Base-by-base conservation (phyloP, 2,329 filamentous ascomycete species). In the Domatiomyces globalis region DNA sequence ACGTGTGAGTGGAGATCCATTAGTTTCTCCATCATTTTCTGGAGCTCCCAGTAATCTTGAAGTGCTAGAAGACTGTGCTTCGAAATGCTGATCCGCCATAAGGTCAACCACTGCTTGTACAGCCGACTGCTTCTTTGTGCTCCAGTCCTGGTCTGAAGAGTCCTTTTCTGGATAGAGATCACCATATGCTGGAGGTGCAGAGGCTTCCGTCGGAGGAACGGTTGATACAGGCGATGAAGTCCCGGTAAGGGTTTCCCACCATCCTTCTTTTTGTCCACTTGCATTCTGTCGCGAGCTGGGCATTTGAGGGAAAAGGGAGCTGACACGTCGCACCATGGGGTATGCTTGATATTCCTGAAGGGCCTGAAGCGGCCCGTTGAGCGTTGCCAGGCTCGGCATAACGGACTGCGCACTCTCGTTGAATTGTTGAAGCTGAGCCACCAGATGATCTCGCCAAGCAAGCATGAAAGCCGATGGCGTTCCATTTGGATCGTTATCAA, bases 291-390 rank as follows among this genome's bases (percentile, higher is more conserved):
- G 71, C 33, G 70, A 65, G 20, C 68, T 69, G 49, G 71, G 70
- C 61, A 81, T 78, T 56, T 81, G 77, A n/a, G 84, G 83, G 59
- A 88, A 81, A 33, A 87, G 68, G 46, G 83, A 82, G 53, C 80
- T 84, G 58, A 88, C 82, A 49, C 83, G 78, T 56, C 83, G 80
- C 69, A 85, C 79, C 66, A 85, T 80, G 2, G 79, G 79, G 63
- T 84, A 80, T 1, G 78, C 78, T 64, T 89, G 85, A 63, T 89
- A 89, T 58, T 83, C 81, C 9, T 83, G 80, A 51, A 86, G 68
- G 55, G 76, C 70, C 1, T 79, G 77, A 69, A 84, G 80, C 39
- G 75, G 74, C 10, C 52, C 56, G n/a, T 69, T 73, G 29, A 81
- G 66, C 25, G 70, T 66, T 43, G 62, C 61, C 15, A 83, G 67